Evolutionary conservation across 306 rosid genomes (phyloP), one percentile per base, ranked within the genome.

Genomic region (Inga leiocalycina): DNA sequence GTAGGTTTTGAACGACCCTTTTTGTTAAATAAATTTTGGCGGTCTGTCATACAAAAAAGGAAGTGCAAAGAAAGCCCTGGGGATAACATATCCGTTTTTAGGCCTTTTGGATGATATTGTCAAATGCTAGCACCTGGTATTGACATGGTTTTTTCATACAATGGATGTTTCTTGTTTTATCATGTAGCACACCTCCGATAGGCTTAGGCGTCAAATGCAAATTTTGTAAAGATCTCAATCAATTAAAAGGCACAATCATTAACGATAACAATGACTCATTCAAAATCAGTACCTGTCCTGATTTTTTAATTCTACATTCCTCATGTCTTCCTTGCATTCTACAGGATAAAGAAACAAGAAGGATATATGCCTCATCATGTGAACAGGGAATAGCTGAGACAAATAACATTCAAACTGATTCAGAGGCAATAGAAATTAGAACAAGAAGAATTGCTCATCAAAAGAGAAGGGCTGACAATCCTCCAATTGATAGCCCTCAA

Each of bases 1-100:
- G 99, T 93, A 90, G 82, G 85, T 32, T 41, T 79, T 17, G 34
- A 34, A 32, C 19, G 20, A 1, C 32, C 65, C 65, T 22, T 30
- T 15, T 16, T 27, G 4, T 27, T 27, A 12, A 24, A 27, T 62
- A 24, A 27, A 62, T 27, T 62, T 64, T 11, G 19, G 37, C 8
- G 41, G n/a, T 16, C 41, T 78, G 22, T 62, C 3, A 39, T 76
- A 56, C 27, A n/a, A n/a, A 27, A 27, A 27, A 24, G 52, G 57
- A 62, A 37, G 7, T 56, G 43, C n/a, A 48, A 1, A 46, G 39
- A 62, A 35, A 44, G 65, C 34, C 10, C 30, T 61, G 67, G 17
- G 44, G 57, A 30, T 49, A 0, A 20, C 22, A 39, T 32, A 43
- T 45, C 0, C 6, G n/a, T 27, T 27, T 27, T 59, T 9, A 22